Base-by-base conservation (phyloP, 331 rosid genomes). In the Saraca asoca region DNA sequence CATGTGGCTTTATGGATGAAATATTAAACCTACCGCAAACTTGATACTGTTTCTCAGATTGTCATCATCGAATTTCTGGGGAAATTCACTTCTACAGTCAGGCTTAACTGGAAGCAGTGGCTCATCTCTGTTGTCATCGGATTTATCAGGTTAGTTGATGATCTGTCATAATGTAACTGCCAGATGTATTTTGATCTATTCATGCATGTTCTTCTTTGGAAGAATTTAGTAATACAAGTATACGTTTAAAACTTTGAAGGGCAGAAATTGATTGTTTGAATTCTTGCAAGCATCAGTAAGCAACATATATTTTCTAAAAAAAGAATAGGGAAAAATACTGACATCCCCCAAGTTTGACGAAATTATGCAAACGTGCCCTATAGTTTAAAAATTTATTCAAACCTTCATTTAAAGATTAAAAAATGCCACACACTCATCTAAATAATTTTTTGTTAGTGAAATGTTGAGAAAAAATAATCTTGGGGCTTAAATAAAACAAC, bases 71-170 rank as follows among this genome's bases (percentile, higher is more conserved):
- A 85, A 76, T 89, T 79, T 82, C 88, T 87, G 7, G 98, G 96
- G 17, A 92, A 87, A 75, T 92, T 89, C 68, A 65, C 95, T 7
- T 24, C 72, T 24, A 80, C 96, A 9, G 90, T 79, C 52, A 76
- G 51, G 77, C 95, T 92, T 46, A 78, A 68, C 37, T 89, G 96
- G 98, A 72, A 81, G 64, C 81, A 79, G 46, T 92, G 96, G 98
- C 51, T 92, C 60, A 79, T 89, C 54, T 85, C 83, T 18, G 65
- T 80, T 15, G 53, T 83, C 41, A 87, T 92, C 66, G 96, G 88
- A 19, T 24, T 87, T 43, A 68, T 92, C 78, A 82, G 98, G 98
- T 90, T 24, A 62, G 77, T 75, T 19, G 48, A 20, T 74, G 17
- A 34, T 42, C 31, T 24, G 31, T 24, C 16, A 7, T 43, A 48